Base-by-base conservation (phyloP, 768 basidiomycete genomes). In the Termitomyces heimii region DNA sequence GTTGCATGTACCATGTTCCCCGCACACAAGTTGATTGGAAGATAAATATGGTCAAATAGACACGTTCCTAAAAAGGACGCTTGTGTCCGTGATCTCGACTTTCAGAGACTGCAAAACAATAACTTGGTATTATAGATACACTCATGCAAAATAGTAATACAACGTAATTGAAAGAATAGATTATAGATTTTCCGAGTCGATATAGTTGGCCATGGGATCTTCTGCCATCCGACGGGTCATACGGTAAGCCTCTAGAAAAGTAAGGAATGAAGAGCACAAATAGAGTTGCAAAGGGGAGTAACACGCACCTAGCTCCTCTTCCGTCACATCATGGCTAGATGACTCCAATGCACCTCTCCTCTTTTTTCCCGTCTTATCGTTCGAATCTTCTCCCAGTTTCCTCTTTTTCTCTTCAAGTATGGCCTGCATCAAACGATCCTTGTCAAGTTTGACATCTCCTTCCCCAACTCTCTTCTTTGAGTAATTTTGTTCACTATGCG, bases 161-260 rank as follows among this genome's bases (percentile, higher is more conserved):
- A 62, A 22, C 34, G 45, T 20, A 10, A 40, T 42, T n/a, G 0
- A 13, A 55, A 40, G 10, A 29, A 48, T 48, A 53, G 6, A 50
- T 59, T 32, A 59, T 32, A 52, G 28, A 42, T 43, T 49, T 5
- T 81, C 83, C 44, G 70, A 62, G 69, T 94, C 94, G 51, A 92
- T 79, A 68, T 94, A 94, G 69, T 90, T 92, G 40, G 90, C 89
- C 94, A 97, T 97, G 4, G 94, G 94, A 70, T 97, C 94, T 57
- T 94, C 91, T 48, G 78, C 75, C 72, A 85, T 83, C 1, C 82
- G 80, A 52, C 83, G 82, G 62, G 80, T 81, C 82, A 93, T 86
- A 57, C 94, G 82, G 71, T 95, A 97, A n/a, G 89, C 91, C 87
- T 97, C 93, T 92, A 76, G 60, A 69, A 63, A 45, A 26, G 26